Percentiles rank a stretch among this genome's conserved stretches.
Conservation (phyloP, 2,329 filamentous ascomycete species). For the Torrubiellomyces zombiae region DNA sequence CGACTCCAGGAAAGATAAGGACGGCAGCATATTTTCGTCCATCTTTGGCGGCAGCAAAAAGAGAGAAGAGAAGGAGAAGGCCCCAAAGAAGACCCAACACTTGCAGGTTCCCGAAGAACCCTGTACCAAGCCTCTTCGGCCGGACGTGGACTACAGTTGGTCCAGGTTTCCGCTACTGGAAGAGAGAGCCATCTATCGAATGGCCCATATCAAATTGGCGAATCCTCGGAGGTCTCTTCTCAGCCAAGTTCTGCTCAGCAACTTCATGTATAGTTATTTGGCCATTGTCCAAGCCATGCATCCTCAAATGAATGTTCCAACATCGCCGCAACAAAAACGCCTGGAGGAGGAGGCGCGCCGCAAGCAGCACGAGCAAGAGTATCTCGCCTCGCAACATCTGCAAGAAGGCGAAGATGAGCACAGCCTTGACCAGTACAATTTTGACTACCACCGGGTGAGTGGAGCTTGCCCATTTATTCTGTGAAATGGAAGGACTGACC, state of each 20-base stretch:
- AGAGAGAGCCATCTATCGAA: constrained; percentile 91
- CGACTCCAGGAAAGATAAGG: constrained; percentile 78
- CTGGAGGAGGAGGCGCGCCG: constrained; percentile 37
- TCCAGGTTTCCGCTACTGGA: constrained; percentile 88
- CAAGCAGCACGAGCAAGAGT: constrained; percentile 32
- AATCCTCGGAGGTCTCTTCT: constrained; percentile 83
- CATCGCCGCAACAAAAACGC: constrained; percentile 57
- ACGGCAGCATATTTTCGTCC: constrained; percentile 82
- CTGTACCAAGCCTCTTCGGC: constrained; percentile 51
- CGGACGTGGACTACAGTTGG: constrained; percentile 93
- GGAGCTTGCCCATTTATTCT: background rate
- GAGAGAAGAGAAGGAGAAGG: constrained; percentile 60
- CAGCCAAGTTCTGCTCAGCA: constrained; percentile 90
- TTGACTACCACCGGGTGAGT: constrained; percentile 36
- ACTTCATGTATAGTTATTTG: constrained; percentile 99
- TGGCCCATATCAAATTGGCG: constrained; percentile 98
- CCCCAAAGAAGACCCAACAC: constrained; percentile 57
- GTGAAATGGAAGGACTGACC: constrained; percentile 3
- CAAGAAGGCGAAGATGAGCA: constrained; percentile 28
- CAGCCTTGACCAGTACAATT: constrained; percentile 33
- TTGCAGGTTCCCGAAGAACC: constrained; percentile 69
- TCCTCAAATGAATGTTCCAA: constrained; percentile 81
- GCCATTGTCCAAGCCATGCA: constrained; percentile 99
- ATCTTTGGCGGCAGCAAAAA: constrained; percentile 86
- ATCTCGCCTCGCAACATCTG: constrained; percentile 28